phyloP scores from a whole-genome alignment of 2,329 filamentous ascomycete species.

The Botrytis paeoniae region DNA sequence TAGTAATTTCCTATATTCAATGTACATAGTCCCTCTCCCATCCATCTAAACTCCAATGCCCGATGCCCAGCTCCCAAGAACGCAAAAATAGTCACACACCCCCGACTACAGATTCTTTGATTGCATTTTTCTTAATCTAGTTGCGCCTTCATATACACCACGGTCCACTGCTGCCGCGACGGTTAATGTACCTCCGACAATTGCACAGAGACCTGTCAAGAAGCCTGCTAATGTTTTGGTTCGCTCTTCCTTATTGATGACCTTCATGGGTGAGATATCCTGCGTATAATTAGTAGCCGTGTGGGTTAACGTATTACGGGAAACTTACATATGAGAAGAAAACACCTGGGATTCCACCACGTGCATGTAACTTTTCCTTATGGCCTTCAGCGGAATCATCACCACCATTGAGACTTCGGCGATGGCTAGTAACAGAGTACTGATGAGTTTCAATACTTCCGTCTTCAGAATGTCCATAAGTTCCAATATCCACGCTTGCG shows the following conservation, averaged over 20 bases:
- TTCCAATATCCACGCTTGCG: conserved; percentile 62
- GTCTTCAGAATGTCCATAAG: conserved; percentile 61
- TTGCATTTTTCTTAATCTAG: conserved; percentile 82
- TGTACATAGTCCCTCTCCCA: conserved; percentile 22
- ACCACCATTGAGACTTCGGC: conserved; percentile 80
- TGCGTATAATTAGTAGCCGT: conserved; percentile 37
- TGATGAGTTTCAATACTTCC: conserved; percentile 96
- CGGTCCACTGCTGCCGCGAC: conserved; percentile 93
- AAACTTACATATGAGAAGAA: conserved; percentile 93
- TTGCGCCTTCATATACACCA: conserved; percentile 82
- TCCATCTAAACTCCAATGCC: conserved; percentile 29
- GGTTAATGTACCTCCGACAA: conserved; percentile 91
- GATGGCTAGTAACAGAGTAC: conserved; percentile 96
- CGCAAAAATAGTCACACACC: conserved; percentile 21
- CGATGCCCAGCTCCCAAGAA: not conserved
- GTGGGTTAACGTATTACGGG: not conserved
- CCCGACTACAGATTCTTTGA: conserved; percentile 53
- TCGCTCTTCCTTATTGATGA: conserved; percentile 91
- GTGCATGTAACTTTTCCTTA: conserved; percentile 83
- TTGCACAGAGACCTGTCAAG: conserved; percentile 88
- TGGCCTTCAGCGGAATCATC: conserved; percentile 84
- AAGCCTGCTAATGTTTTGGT: conserved; percentile 90
- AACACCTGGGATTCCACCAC: conserved; percentile 90
- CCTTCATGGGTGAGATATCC: conserved; percentile 99
- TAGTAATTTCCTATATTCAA: conserved; percentile 17